Conservation (phyloP, 2,329 filamentous ascomycete genomes). For the Paraphoma chrysanthemicola region DNA sequence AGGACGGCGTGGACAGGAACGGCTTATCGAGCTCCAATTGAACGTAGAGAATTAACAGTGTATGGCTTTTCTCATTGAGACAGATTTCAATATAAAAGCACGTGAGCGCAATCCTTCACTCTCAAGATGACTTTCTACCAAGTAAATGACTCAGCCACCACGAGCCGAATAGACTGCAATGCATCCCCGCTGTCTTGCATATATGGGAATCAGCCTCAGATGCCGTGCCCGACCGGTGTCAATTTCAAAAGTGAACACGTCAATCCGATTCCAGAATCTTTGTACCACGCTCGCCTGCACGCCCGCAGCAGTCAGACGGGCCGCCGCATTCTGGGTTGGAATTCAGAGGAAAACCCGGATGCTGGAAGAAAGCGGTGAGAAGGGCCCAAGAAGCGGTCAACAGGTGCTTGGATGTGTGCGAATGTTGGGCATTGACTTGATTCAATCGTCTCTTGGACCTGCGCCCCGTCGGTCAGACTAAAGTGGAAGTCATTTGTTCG, state of each 20-base stretch:
- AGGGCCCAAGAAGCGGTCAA: slow-evolving; percentile 6
- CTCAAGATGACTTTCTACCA: too few relatives aligned
- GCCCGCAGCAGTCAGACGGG: not conserved
- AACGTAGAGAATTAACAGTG: too few relatives aligned
- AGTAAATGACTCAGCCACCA: too few relatives aligned
- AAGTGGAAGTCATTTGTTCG: too few relatives aligned
- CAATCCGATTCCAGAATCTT: not conserved
- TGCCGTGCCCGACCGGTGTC: not conserved
- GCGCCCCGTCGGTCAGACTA: too few relatives aligned
- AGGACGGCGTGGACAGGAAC: not conserved
- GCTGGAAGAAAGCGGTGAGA: slow-evolving; percentile 2
- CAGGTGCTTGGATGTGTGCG: not conserved
- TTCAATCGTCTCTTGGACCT: too few relatives aligned
- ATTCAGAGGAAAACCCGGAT: slow-evolving; percentile 1
- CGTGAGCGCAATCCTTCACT: too few relatives aligned
- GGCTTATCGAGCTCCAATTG: too few relatives aligned
- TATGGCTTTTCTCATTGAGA: too few relatives aligned
- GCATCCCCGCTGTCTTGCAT: not conserved
- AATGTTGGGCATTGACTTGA: not conserved
- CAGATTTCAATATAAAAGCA: too few relatives aligned
- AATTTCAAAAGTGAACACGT: not conserved
- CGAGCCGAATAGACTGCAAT: not conserved
- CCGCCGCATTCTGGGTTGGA: not conserved
- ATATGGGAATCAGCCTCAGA: too few relatives aligned
- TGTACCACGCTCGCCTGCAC: slow-evolving; percentile 5